Conservation (phyloP, 176 grass and related monocot species). For the Carex kokanica region DNA sequence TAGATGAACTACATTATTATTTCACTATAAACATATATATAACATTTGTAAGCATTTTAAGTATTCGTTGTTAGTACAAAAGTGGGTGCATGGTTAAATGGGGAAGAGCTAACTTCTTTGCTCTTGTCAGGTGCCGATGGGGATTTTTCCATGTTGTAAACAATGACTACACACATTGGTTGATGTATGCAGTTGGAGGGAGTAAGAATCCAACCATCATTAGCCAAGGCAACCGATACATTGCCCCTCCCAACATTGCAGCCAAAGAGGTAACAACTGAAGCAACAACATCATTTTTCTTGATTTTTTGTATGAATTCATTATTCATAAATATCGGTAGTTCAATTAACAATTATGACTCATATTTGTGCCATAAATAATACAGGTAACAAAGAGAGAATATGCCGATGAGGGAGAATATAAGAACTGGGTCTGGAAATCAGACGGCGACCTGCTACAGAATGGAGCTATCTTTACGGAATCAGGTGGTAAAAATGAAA, state of each 20-base stretch:
- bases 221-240: slow-evolving; percentile 84
- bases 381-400: slow-evolving; percentile 64
- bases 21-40: too few species aligned
- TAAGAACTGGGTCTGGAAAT: slow-evolving; percentile 69
- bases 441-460: slow-evolving; percentile 53
- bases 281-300: not conserved
- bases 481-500: slow-evolving; percentile 30
- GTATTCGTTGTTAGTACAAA: too few species aligned
- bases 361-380: not conserved
- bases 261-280: slow-evolving; percentile 47
- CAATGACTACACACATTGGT: slow-evolving; percentile 93
- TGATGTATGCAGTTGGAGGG: slow-evolving; percentile 86
- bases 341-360: not conserved
- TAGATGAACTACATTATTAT: too few species aligned
- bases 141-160: slow-evolving; percentile 91
- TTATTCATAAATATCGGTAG: not conserved
- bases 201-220: slow-evolving; percentile 80
- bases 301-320: not conserved
- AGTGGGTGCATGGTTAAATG: too few species aligned
- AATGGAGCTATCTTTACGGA: slow-evolving; percentile 47
- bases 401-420: slow-evolving; percentile 39
- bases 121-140: slow-evolving; percentile 56
- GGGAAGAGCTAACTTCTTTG: too few species aligned
- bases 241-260: slow-evolving; percentile 53
- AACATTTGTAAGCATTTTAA: too few species aligned